Evolutionary conservation across 2,329 filamentous ascomycete genomes (phyloP), one percentile per base, ranked within the genome.

Genomic region (Microdochium trichocladiopsis): DNA sequence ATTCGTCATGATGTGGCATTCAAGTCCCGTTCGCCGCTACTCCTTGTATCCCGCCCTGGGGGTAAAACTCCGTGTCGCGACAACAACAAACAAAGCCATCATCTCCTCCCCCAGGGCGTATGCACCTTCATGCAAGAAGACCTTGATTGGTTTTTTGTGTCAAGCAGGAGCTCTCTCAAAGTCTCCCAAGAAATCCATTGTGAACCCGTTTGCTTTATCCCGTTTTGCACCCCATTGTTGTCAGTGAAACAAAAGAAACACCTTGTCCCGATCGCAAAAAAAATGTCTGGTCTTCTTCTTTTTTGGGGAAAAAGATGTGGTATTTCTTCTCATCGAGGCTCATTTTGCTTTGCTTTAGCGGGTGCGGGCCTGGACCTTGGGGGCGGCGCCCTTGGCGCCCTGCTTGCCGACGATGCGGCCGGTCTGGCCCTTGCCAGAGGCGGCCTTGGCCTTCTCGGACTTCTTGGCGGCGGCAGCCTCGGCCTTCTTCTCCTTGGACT

Each of bases 401-500:
- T 96, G 90, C 89, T 99, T 99, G 86, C 90, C 92, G 74, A 87
- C 80, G 73, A 95, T 89, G 75, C 88, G 86, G 68, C 77, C 74
- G 63, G 82, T 80, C 79, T 91, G 83, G 70, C 90, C 92, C 79
- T 89, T 87, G 72, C 86, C 77, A 63, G 86, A 82, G 57, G 64
- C 67, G 63, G 87, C 83, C 89, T 97, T 97, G 68, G 94, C 94
- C 90, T 99, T 99, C 79, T 97, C 92, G 56, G 90, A 88, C 89
- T 97, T 99, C 90, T 97, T 99, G 75, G 84, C 86, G 73, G 84
- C 88, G 76, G 90, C 86, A 58, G 84, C 82, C 59, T 85, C 91
- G 62, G 86, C 79, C 83, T 95, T 95, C 91, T 97, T 96, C 76
- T 95, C 92, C 88, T 99, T 99, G 80, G 86, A 89, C 73, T 95